Conservation (phyloP, 225 moss, liverwort and hornwort genomes). For the Pseudisothecium myosuroides region DNA sequence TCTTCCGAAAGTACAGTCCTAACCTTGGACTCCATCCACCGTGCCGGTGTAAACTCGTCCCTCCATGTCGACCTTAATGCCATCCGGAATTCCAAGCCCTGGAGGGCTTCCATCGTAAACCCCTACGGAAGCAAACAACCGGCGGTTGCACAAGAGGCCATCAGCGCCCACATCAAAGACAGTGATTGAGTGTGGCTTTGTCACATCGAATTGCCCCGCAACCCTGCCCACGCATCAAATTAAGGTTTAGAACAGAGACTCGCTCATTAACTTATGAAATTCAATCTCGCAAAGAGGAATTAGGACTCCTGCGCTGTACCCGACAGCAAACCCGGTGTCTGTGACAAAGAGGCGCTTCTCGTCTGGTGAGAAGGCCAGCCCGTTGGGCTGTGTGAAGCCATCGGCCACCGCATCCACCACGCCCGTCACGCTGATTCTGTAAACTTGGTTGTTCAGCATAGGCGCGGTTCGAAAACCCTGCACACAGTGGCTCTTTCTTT, state of each 20-base stretch:
- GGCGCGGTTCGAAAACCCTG: conserved; percentile 23
- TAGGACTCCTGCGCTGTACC: neutral
- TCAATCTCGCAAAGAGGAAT: neutral
- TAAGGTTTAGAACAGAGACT: neutral
- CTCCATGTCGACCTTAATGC: conserved; percentile 49
- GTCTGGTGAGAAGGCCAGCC: conserved; percentile 47
- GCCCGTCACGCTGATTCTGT: conserved; percentile 10
- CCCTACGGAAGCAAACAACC: conserved; percentile 44
- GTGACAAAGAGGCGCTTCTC: conserved; percentile 49
- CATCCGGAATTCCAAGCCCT: conserved; percentile 39
- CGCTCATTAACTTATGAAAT: neutral
- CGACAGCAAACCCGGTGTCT: conserved; percentile 26
- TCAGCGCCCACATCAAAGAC: conserved; percentile 40
- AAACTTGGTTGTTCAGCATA: conserved; percentile 35
- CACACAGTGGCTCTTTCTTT: neutral
- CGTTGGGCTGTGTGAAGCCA: conserved; percentile 24
- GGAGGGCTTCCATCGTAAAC: conserved; percentile 35
- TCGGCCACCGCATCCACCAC: conserved; percentile 26
- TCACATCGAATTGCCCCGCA: neutral
- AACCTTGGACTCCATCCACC: conserved; percentile 55
- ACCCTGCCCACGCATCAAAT: neutral
- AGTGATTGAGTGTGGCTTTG: conserved; percentile 20
- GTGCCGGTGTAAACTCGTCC: conserved; percentile 41
- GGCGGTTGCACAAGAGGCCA: conserved; percentile 25
- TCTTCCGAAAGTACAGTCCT: neutral